Conservation (phyloP, 2,329 filamentous ascomycete species). For the Sclerotinia subarctica region DNA sequence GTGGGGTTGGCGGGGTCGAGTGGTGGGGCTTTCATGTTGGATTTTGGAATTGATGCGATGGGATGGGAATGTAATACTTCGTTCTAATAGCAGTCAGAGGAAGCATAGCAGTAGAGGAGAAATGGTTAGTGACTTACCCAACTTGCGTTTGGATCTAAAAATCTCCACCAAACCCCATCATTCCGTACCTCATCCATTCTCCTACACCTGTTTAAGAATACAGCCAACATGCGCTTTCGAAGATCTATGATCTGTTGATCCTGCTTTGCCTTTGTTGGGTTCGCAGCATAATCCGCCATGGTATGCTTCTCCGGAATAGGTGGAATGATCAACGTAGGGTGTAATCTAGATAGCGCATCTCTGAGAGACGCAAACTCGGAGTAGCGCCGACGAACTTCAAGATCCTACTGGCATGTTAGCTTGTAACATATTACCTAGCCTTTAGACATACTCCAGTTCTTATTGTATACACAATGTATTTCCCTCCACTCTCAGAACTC, state of each 20-base stretch:
- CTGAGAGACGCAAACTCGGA: slow-evolving; percentile 93
- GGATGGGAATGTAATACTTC: slow-evolving; percentile 95
- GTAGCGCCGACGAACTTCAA: slow-evolving; percentile 92
- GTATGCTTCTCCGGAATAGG: slow-evolving; percentile 98
- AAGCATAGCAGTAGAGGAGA: neutral
- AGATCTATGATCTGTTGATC: slow-evolving; percentile 96
- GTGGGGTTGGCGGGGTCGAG: slow-evolving; percentile 91
- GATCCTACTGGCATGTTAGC: slow-evolving; percentile 58
- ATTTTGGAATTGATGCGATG: slow-evolving; percentile 87
- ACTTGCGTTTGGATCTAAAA: slow-evolving; percentile 95
- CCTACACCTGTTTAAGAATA: slow-evolving; percentile 91
- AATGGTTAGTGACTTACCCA: slow-evolving; percentile 63
- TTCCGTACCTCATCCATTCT: slow-evolving; percentile 88
- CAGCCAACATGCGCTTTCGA: slow-evolving; percentile 92
- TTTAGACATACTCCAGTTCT: slow-evolving; percentile 69
- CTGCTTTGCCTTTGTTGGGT: slow-evolving; percentile 96
- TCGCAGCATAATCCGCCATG: slow-evolving; percentile 97
- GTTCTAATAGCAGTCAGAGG: slow-evolving; percentile 55
- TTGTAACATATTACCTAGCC: neutral
- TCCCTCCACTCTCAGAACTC: slow-evolving; percentile 84
- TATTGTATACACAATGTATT: slow-evolving; percentile 97
- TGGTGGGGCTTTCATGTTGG: slow-evolving; percentile 90
- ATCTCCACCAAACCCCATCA: slow-evolving; percentile 96
- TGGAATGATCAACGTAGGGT: slow-evolving; percentile 92
- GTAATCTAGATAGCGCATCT: slow-evolving; percentile 82